Evolutionary conservation across 805 yeast species (phyloP), one percentile per base, ranked within the genome.

Genomic region (Sugiyamaella marilandica): DNA sequence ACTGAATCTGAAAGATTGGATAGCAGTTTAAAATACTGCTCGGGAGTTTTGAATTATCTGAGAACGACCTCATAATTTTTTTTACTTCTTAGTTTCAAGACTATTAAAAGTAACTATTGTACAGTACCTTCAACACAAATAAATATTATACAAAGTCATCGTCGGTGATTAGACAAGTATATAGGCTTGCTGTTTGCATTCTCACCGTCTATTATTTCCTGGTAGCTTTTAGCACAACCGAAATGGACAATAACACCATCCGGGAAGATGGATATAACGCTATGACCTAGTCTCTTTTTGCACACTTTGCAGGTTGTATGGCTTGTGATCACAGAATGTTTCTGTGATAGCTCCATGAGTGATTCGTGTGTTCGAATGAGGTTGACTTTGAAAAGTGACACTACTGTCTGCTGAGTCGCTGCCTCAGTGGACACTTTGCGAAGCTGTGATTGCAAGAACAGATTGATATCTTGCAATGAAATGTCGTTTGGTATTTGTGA

Each of bases 31-130:
- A 86, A 89, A 65, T 88, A 82, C 68, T 87, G 96, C 67, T 77
- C 94, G 1, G 91, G 95, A 53, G 89, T 90, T 14, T 70, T 86
- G 32, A 77, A 75, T 57, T 82, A 87, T 62, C 73, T 88, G 46
- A 47, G 69, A 34, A 50, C 58, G 19, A 51, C 52, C 11, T 57
- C 49, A 31, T 32, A 10, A 21, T n/a, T 11, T 18, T n/a, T 45
- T n/a, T n/a, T n/a, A n/a, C n/a, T n/a, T n/a, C n/a, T n/a, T n/a
- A n/a, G n/a, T 7, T 24, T 24, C 29, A 24, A 24, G 29, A 7
- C 29, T 24, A 24, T 24, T 24, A 24, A 24, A 24, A 24, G 3
- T 24, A 24, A 24, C 29, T 24, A 24, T 24, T n/a, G 24, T 11
- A 39, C 21, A 43, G 14, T 11, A 13, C 36, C 19, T 16, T 8